Conservation (phyloP, 495 filamentous ascomycete genomes). For the Diplogelasinospora grovesii region DNA sequence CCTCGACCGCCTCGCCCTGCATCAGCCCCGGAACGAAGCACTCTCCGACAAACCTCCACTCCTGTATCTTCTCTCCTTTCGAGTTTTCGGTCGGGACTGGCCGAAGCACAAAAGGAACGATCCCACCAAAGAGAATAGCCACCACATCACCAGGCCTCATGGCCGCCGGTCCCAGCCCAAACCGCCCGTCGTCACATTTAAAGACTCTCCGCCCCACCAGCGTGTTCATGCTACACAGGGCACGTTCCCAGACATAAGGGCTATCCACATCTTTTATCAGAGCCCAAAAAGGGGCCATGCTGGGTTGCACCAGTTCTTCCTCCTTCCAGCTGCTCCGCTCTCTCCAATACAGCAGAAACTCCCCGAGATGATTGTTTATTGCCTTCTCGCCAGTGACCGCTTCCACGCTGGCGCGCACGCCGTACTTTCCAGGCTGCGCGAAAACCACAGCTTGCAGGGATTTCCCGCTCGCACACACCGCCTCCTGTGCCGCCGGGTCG, state of each 20-base stretch:
- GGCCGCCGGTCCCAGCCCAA: conserved; percentile 7
- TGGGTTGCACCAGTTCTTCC: neutral
- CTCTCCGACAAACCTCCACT: conserved; percentile 9
- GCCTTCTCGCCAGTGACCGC: conserved; percentile 1
- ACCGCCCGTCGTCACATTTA: neutral
- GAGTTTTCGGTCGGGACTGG: neutral
- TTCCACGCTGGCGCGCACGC: neutral
- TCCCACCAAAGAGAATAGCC: conserved; percentile 6
- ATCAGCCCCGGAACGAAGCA: conserved; percentile 11
- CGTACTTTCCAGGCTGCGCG: conserved; percentile 6
- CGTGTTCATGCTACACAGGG: conserved; percentile 5
- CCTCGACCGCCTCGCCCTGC: conserved; percentile 9
- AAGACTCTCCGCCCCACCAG: conserved; percentile 3
- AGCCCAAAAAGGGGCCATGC: neutral
- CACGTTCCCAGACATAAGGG: conserved; percentile 3
- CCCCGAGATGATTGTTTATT: conserved; percentile 4
- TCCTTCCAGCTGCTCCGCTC: conserved; percentile 1
- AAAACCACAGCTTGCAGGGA: too few relatives aligned
- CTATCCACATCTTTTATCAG: neutral
- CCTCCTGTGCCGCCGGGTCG: conserved; percentile 1
- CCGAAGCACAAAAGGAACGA: conserved; percentile 8
- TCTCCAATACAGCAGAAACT: conserved; percentile 8
- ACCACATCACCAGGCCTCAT: conserved; percentile 5
- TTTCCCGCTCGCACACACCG: neutral
- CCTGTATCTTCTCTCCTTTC: neutral